Conservation (phyloP, 2,329 filamentous ascomycete species). For the Aspergillus tamarii region DNA sequence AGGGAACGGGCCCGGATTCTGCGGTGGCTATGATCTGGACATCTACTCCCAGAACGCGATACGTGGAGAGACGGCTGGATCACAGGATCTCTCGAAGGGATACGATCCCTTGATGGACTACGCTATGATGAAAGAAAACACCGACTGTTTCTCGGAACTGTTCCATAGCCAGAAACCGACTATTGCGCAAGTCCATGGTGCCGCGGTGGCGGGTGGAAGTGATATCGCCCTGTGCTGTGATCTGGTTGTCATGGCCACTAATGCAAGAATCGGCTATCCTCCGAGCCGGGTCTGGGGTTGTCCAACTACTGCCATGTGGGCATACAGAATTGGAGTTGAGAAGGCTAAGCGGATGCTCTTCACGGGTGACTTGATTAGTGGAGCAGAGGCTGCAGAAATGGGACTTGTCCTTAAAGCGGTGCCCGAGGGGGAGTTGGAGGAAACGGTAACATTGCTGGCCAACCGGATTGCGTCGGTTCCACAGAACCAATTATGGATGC, state of each 20-base stretch:
- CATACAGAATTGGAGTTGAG: slow-evolving; percentile 12
- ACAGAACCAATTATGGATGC: slow-evolving; percentile 15
- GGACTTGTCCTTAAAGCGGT: slow-evolving; percentile 16
- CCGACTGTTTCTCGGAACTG: slow-evolving; percentile 11
- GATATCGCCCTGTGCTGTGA: slow-evolving; percentile 15
- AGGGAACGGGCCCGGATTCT: slow-evolving; percentile 10
- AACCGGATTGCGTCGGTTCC: slow-evolving; percentile 11
- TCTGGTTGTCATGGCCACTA: slow-evolving; percentile 13
- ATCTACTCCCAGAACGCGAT: slow-evolving; percentile 3
- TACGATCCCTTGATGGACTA: slow-evolving; percentile 13
- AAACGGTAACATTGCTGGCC: slow-evolving; percentile 4
- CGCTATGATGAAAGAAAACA: slow-evolving; percentile 10
- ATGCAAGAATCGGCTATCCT: slow-evolving; percentile 15
- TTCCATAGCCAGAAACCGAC: slow-evolving; percentile 15
- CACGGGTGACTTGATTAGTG: slow-evolving; percentile 15
- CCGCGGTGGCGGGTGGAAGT: slow-evolving; percentile 14
- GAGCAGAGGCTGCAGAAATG: slow-evolving; percentile 9
- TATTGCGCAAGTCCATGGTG: slow-evolving; percentile 12
- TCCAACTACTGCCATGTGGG: slow-evolving; percentile 17
- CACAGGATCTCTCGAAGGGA: slow-evolving; percentile 4
- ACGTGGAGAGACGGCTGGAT: slow-evolving; percentile 7
- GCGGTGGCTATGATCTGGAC: slow-evolving; percentile 11
- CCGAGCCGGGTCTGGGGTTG: slow-evolving; percentile 16
- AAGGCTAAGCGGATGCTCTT: slow-evolving; percentile 18
- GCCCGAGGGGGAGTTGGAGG: slow-evolving; percentile 9